phyloP scores from a whole-genome alignment of 306 rosid genomes.

The Lithocarpus polystachyus region DNA sequence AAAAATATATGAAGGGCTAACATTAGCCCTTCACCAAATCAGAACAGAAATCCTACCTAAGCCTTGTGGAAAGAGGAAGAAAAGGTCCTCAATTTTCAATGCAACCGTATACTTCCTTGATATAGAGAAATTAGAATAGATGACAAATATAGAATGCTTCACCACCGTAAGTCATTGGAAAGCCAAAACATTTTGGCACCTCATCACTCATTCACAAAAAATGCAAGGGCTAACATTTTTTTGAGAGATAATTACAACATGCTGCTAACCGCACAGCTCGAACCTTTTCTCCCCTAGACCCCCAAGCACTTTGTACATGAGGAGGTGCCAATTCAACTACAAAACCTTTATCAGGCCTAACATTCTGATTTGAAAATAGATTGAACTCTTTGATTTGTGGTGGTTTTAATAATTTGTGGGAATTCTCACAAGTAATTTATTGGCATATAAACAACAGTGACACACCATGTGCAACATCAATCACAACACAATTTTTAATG shows the following conservation, averaged over 20 bases:
- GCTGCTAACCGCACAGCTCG: too few species aligned
- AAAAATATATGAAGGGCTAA: background rate
- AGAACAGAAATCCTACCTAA: background rate
- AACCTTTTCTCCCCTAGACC: too few species aligned
- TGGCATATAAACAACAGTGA: background rate
- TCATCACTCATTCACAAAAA: background rate
- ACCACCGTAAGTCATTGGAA: constrained; percentile 12
- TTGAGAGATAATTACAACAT: too few species aligned
- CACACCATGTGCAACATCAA: background rate
- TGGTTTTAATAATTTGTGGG: background rate
- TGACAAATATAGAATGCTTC: constrained; percentile 9
- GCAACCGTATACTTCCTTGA: background rate
- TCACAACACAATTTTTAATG: background rate
- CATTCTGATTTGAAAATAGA: background rate
- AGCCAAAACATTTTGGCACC: background rate
- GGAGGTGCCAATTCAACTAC: too few species aligned
- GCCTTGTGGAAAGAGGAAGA: background rate
- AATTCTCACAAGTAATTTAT: background rate
- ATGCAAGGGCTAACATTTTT: background rate
- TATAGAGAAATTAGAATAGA: constrained; percentile 11
- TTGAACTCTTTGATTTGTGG: background rate
- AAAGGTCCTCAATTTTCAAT: background rate
- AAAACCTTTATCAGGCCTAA: too few species aligned
- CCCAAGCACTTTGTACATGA: too few species aligned
- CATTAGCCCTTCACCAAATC: background rate